Base-by-base conservation (phyloP, 768 basidiomycete genomes). In the Boletus subcaerulescens region DNA sequence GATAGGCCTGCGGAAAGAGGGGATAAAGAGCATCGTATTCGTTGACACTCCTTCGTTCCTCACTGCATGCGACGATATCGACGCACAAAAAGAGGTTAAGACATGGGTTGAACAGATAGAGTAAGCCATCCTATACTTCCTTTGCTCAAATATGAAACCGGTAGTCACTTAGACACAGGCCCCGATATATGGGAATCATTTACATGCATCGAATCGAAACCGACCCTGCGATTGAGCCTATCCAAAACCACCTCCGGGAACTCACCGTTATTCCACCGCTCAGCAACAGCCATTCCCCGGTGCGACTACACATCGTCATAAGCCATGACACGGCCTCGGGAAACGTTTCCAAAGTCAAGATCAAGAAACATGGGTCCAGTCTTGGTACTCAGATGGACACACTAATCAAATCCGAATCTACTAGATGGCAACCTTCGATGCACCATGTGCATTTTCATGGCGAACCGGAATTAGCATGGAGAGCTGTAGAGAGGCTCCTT, bases 21-120 rank as follows among this genome's bases (percentile, higher is more conserved):
- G 50, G 1, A 6, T 58, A 8, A 49, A 49, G 24, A 47, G 42
- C 14, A 50, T 65, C 11, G 58, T 67, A 9, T 60, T 66, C 22
- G 43, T 65, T 4, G 65, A 66, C 32, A 56, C 60, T 0, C 65
- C 65, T 22, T 65, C 64, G 0, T 65, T 65, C 32, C 46, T 51
- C 42, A 64, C 63, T 2, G 63, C 20, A 22, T 44, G 38, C 17
- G 31, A 54, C 9, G 15, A 45, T 6, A 45, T 36, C 4, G 49
- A 64, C 45, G 48, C 62, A 10, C 33, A 29, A 14, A 5, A 33
- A 11, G 51, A 53, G 49, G 31, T 66, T 1, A 10, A 6, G 1
- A n/a, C 26, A 10, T 60, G 61, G 59, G 15, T 59, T 3, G 6
- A 11, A 1, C 15, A 15, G 32, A 42, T 22, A 42, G n/a, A 13